Evolutionary conservation across 2,329 filamentous ascomycete species (phyloP).

Genomic region (Botryotinia narcissicola): DNA sequence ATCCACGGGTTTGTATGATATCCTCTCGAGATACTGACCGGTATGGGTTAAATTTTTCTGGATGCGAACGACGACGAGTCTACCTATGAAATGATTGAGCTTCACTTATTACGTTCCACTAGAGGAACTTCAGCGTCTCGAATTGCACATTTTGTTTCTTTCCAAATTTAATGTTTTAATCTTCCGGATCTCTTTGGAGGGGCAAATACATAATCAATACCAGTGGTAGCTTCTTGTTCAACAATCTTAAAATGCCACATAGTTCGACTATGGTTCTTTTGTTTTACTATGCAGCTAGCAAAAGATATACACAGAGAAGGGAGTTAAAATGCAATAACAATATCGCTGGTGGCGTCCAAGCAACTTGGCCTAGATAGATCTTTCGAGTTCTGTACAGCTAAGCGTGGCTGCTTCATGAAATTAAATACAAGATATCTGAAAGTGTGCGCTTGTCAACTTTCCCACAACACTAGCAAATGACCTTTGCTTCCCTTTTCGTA

Average conservation of each 20-base stretch:
- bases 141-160: neutral
- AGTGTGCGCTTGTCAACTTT: neutral
- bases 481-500: neutral
- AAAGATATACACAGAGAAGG: neutral
- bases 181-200: neutral
- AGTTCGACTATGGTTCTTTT: neutral
- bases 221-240: neutral
- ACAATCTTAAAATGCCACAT: constrained; percentile 35
- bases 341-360: neutral
- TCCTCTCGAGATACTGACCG: neutral
- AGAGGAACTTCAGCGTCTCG: neutral
- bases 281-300: neutral
- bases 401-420: neutral
- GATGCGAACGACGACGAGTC: neutral
- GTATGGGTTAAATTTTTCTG: neutral
- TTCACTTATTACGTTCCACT: neutral
- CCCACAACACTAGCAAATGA: neutral
- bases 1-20: neutral
- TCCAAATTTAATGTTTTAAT: neutral
- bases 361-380: neutral
- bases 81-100: neutral
- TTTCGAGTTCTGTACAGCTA: neutral
- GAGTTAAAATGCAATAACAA: neutral
- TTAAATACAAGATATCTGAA: neutral
- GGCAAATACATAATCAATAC: neutral